Base-by-base conservation (phyloP, 805 yeast species). In the Lipomyces kockii region DNA sequence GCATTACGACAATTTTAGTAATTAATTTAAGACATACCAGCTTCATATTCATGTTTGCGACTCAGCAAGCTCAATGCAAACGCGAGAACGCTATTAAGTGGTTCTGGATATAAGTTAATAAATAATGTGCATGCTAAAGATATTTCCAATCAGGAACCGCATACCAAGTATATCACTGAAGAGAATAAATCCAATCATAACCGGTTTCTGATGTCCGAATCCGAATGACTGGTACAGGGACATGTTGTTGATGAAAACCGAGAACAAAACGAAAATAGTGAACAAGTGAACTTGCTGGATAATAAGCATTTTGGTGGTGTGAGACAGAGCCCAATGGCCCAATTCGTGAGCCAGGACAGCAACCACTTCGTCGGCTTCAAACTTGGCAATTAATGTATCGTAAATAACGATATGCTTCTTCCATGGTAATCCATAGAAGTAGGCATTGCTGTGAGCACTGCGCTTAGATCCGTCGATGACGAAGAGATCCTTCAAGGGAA, bases 281-380 rank as follows among this genome's bases (percentile, higher is more conserved):
- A 89, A 85, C 62, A 88, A 78, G 73, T 90, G 90, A 4, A 81
- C 77, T 17, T 91, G 93, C 58, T 86, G 82, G 70, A 88, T 84
- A 4, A 84, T 75, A 75, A 95, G 79, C 83, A 89, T 85, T 76
- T 87, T 88, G n/a, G 93, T 82, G 69, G 93, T 89, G 78, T 95
- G 99, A 66, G 89, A 87, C 77, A 90, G 84, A 74, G 89, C 88
- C 99, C 99, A 95, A 78, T 95, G 99, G 61, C 99, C 99, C 73
- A 95, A 89, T 81, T 95, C 99, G 77, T 95, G 99, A n/a, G 97
- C 98, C 71, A 94, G 83, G 0, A 95, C 97, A 62, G 98, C 98
- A 62, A 92, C 91, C 53, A 92, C 91, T 79, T 95, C 97, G 55
- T 84, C 85, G 35, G 86, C 84, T 37, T 92, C 80, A 43, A 92